Evolutionary conservation across 371 early-diverging fungal genomes (phyloP).

Genomic region (Rhizopus delemar): DNA sequence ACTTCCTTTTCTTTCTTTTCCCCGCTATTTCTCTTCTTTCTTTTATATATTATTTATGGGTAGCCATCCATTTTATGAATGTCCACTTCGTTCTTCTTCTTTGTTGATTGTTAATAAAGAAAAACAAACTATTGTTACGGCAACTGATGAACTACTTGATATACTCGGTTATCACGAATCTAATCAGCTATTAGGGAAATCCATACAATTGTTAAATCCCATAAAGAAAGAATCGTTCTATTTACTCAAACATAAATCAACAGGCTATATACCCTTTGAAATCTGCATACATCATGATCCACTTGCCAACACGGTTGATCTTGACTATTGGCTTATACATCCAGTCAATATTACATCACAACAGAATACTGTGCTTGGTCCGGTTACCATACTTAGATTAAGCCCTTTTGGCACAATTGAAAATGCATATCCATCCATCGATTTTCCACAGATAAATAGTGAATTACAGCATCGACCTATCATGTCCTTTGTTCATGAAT

Average conservation of each 20-base stretch:
- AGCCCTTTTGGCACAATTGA: conserved; percentile 42
- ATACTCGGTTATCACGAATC: conserved; percentile 30
- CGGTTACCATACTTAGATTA: conserved; percentile 26
- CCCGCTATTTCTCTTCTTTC: conserved; percentile 3
- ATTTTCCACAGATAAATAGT: conserved; percentile 18
- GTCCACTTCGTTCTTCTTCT: conserved; percentile 32
- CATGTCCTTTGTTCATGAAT: conserved; percentile 44
- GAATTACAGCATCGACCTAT: conserved; percentile 38
- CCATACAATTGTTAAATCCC: conserved; percentile 17
- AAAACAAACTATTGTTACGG: conserved; percentile 40
- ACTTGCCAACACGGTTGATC: conserved; percentile 18
- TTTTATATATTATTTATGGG: background rate
- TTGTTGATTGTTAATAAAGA: conserved; percentile 32
- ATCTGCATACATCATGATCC: conserved; percentile 41
- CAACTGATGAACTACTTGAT: conserved; percentile 41
- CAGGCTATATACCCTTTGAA: conserved; percentile 26
- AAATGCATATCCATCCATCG: conserved; percentile 26
- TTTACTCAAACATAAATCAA: conserved; percentile 19
- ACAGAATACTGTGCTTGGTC: background rate
- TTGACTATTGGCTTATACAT: conserved; percentile 43
- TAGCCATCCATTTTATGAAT: conserved; percentile 27
- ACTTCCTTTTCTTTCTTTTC: conserved; percentile 2
- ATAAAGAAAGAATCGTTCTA: background rate
- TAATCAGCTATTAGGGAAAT: conserved; percentile 26
- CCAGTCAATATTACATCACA: conserved; percentile 11